Conservation (phyloP, 1,139 yeast genomes). For the Debaryomycetaceae sp. region DNA sequence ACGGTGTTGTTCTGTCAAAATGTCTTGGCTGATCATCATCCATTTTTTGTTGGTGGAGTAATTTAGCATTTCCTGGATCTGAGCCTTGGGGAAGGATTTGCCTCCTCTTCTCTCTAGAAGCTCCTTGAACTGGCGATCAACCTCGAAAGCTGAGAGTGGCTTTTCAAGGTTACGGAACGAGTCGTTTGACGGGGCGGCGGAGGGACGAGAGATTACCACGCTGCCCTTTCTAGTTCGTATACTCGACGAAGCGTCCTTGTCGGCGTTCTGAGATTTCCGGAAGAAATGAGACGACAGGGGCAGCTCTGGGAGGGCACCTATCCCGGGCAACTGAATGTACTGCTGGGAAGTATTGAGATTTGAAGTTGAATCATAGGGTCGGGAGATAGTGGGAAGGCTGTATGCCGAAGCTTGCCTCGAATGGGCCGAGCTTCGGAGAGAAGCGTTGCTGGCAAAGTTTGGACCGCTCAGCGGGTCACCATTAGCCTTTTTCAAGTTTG, state of each 20-base stretch:
- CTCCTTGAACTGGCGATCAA: slow-evolving; percentile 56
- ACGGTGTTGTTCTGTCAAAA: slow-evolving; percentile 62
- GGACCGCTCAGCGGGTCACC: not conserved
- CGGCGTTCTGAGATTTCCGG: slow-evolving; percentile 11
- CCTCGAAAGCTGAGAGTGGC: slow-evolving; percentile 49
- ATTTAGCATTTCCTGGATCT: slow-evolving; percentile 67
- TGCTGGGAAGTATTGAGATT: slow-evolving; percentile 1
- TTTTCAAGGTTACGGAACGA: slow-evolving; percentile 29
- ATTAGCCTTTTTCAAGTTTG: not conserved
- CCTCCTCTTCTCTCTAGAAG: slow-evolving; percentile 78
- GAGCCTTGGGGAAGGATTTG: slow-evolving; percentile 65
- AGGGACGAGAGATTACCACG: slow-evolving; percentile 23
- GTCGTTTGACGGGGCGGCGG: slow-evolving; percentile 13
- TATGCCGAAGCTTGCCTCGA: not conserved
- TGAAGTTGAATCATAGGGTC: slow-evolving; percentile 2
- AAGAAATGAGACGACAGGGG: slow-evolving; percentile 5
- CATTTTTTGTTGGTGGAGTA: slow-evolving; percentile 77
- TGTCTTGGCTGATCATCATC: slow-evolving; percentile 86
- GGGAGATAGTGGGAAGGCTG: not conserved
- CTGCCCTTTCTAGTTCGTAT: slow-evolving; percentile 11
- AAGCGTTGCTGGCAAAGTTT: not conserved
- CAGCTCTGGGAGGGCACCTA: not conserved
- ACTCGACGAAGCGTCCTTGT: slow-evolving; percentile 19
- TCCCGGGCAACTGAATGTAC: not conserved
- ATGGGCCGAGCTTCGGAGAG: not conserved